Conservation (phyloP, 495 filamentous ascomycete species). For the Hypomontagnella monticulosa region DNA sequence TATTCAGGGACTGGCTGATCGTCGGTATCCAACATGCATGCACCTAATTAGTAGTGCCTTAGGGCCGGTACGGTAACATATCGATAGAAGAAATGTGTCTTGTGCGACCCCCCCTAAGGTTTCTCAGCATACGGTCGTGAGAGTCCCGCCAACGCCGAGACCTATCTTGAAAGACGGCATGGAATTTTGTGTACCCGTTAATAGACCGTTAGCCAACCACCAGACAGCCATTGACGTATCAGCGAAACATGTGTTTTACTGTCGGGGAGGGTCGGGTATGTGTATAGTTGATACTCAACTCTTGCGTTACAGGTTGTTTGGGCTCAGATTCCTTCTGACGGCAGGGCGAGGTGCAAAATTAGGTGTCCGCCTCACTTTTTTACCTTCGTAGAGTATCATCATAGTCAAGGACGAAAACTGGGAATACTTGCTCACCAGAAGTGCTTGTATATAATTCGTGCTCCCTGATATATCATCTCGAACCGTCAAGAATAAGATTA, state of each 20-base stretch:
- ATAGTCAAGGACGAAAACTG: too few species aligned
- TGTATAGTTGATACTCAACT: conserved; percentile 10
- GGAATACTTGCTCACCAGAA: conserved; percentile 6
- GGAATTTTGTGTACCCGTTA: conserved; percentile 17
- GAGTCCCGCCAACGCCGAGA: conserved; percentile 29
- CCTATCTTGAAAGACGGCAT: conserved; percentile 13
- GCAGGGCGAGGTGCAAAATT: conserved; percentile 12
- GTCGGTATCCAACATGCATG: conserved; percentile 31
- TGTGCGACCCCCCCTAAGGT: too few species aligned
- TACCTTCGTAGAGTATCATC: too few species aligned
- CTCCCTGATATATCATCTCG: conserved; percentile 19
- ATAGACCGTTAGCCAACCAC: conserved; percentile 31
- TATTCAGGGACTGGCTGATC: conserved; percentile 26
- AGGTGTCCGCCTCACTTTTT: conserved; percentile 38
- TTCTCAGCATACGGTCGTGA: conserved; percentile 17
- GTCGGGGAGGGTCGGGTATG: conserved; percentile 26
- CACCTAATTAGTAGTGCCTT: conserved; percentile 33
- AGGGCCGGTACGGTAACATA: conserved; percentile 30
- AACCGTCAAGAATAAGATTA: conserved; percentile 19
- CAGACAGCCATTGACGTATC: conserved; percentile 43
- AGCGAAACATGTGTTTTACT: conserved; percentile 15
- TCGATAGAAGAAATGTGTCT: conserved; percentile 27
- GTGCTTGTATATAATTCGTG: conserved; percentile 32
- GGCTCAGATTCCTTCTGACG: conserved; percentile 21
- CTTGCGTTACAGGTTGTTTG: conserved; percentile 12